Evolutionary conservation across 202 grass and related monocot genomes (phyloP), one percentile per base, ranked within the genome.

Genomic region (Musa balbisiana): DNA sequence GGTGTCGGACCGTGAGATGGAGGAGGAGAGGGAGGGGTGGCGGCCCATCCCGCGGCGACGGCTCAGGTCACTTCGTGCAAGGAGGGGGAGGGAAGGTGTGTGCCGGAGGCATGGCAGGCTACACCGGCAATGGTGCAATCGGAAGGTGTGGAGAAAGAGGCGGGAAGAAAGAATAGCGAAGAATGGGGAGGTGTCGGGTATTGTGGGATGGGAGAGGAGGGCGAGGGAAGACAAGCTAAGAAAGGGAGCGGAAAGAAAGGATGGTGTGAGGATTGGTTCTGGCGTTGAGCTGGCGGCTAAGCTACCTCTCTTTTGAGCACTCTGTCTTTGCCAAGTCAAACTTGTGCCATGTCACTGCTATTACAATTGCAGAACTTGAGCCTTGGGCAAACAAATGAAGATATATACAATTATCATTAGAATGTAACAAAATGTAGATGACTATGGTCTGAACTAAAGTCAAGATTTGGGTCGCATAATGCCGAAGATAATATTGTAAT

Each of bases 1-100:
- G 29, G 49, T 50, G n/a, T 89, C 77, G 27, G 94, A 93, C 59
- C 79, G 77, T 43, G 83, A 84, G 81, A 73, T 79, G 59, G 84
- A 92, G 74, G 84, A 92, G 74, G 90, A 98, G 55, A 55, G 53
- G 52, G 23, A 55, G 13, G 51, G 53, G 23, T 83, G 80, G 77
- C 84, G 84, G 15, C 84, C 74, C 84, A 87, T 85, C 71, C 66
- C 9, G 60, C 10, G n/a, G 51, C 10, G 20, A 9, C n/a, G 10
- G n/a, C 21, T 53, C 51, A 73, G 71, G 52, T 51, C n/a, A 43
- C 71, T 1, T 1, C 12, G 52, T 12, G 11, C 14, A 29, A 51
- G 26, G 27, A 50, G 43, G 3, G 64, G 74, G 70, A 60, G 75
- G 51, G 60, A 54, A 59, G 58, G 74, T 3, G 74, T 16, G 62